Percentiles rank a stretch among this genome's conserved stretches.
Evolutionary conservation across 2,329 filamentous ascomycete species (phyloP).

Genomic region (Colletotrichum sp.): DNA sequence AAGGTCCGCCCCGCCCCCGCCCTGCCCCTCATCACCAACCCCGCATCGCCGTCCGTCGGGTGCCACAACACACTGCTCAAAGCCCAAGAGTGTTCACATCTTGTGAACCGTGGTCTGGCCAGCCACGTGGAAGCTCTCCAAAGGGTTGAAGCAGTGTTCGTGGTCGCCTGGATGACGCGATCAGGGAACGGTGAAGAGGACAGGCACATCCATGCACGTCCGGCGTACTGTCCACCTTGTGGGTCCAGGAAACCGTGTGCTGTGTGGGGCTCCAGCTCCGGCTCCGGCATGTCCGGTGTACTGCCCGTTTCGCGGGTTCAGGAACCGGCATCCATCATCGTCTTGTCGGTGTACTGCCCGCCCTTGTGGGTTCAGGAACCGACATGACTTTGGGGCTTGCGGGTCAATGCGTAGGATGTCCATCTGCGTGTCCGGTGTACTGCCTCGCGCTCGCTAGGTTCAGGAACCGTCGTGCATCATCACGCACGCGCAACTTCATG

Average conservation of each 20-base stretch:
- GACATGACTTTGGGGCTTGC: background rate
- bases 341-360: no score
- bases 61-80: background rate
- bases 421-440: background rate
- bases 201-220: background rate
- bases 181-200: background rate
- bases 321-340: no score
- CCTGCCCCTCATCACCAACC: background rate
- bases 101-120: background rate
- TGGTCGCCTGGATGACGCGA: background rate
- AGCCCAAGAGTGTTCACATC: background rate
- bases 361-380: background rate
- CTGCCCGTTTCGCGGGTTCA: no score
- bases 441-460: background rate
- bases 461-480: background rate
- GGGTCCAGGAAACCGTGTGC: background rate
- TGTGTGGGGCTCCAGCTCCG: no score
- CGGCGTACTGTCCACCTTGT: background rate
- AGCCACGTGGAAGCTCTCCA: background rate
- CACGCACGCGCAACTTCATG: background rate
- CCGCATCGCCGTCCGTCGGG: background rate
- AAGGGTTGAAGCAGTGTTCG: background rate
- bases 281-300: no score
- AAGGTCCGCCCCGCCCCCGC: background rate
- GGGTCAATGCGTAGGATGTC: background rate